Percentiles rank a stretch among this genome's conserved stretches.
Conservation (phyloP, 768 basidiomycete genomes). For the Russula compacta region DNA sequence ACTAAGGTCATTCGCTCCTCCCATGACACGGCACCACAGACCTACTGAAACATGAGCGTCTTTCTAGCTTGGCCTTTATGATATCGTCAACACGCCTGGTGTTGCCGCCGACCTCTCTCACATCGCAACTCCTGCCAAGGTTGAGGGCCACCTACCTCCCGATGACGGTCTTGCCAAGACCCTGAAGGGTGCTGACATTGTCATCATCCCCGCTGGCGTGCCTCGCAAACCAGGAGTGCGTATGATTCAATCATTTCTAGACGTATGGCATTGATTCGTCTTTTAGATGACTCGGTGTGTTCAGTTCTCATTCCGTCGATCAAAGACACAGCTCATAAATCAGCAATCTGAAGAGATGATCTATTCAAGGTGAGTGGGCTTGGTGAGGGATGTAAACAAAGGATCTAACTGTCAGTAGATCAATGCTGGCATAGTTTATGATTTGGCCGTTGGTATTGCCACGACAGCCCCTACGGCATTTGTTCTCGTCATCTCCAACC, state of each 20-base stretch:
- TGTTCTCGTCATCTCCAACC: constrained; percentile 96
- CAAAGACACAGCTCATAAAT: constrained; percentile 3
- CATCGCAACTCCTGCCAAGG: constrained; percentile 81
- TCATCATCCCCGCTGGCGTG: constrained; percentile 94
- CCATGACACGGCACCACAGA: background rate
- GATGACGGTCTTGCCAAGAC: constrained; percentile 77
- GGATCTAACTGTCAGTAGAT: constrained; percentile 43
- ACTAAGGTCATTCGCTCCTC: constrained; percentile 45
- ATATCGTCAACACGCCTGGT: constrained; percentile 97
- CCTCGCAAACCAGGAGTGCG: constrained; percentile 90
- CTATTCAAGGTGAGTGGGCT: constrained; percentile 70
- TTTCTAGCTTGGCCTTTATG: constrained; percentile 71
- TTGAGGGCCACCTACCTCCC: constrained; percentile 69
- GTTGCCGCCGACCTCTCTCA: constrained; percentile 94
- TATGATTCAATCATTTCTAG: constrained; percentile 17
- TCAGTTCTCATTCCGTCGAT: background rate
- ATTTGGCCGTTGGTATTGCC: constrained; percentile 87
- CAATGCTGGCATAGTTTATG: constrained; percentile 94
- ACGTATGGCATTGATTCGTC: background rate
- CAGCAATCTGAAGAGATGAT: constrained; percentile 59
- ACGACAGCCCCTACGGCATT: constrained; percentile 78
- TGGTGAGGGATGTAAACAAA: background rate
- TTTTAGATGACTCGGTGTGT: constrained; percentile 44
- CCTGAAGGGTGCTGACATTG: constrained; percentile 77
- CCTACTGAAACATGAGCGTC: background rate